Base-by-base conservation (phyloP, 441 rosid species). In the Kokia cookei region DNA sequence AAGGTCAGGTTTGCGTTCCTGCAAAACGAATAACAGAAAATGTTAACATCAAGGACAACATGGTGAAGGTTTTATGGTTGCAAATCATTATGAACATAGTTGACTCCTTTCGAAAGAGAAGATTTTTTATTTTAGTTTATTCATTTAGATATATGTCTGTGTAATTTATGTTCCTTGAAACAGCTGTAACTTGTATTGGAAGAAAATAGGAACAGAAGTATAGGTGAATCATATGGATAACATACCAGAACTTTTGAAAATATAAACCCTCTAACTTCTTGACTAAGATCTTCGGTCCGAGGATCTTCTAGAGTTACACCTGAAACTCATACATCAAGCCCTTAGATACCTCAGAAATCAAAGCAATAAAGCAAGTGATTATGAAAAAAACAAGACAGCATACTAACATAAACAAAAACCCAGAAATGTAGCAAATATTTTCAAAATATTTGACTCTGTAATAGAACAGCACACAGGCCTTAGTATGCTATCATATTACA, bases 231-330 rank as follows among this genome's bases (percentile, higher is more conserved):
- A 58, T 32, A 48, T 70, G 66, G 47, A 77, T 66, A 75, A 81
- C 91, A 73, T 77, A 96, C 99, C 98, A 94, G 85, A 78, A 96
- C 86, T 88, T 88, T 96, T 4, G 99, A 96, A 82, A 94, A 96
- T 79, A 94, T 89, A 82, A 96, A 96, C 37, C 99, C 99, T 87
- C 98, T 89, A 84, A 96, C 98, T 85, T 96, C 99, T 87, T 96
- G 99, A 73, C 90, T 93, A 77, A 97, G 99, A 88, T 94, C 99
- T 90, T 97, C 98, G 72, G 91, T 94, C 75, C 92, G 92, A 17
- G 98, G 97, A 86, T 96, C 99, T 87, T 96, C 99, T 70, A 94
- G 85, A 66, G 91, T 94, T 81, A 93, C 91, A 86, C 98, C 99
- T 97, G 94, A 83, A 87, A 78, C 58, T 75, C 82, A 78, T 80